phyloP scores from a whole-genome alignment of 2,329 filamentous ascomycete species.

The Penicillium sp. region DNA sequence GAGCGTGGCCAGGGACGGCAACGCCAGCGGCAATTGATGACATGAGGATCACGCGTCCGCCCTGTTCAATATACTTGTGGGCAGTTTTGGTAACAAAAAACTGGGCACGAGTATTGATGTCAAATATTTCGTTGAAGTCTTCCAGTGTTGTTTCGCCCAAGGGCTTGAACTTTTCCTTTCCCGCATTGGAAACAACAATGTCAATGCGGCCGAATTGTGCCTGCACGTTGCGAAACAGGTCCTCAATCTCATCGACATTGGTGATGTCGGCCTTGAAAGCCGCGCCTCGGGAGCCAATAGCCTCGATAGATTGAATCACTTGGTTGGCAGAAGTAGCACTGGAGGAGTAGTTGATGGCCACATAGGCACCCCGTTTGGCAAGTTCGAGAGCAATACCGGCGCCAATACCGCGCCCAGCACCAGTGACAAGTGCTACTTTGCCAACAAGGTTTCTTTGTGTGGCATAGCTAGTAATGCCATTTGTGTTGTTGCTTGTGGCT shows the following conservation, averaged over 20 bases:
- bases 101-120: conserved; percentile 60
- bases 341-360: conserved; percentile 51
- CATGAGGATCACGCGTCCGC: conserved; percentile 72
- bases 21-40: conserved; percentile 64
- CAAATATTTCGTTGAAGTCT: conserved; percentile 52
- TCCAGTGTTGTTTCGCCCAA: conserved; percentile 22
- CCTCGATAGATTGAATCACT: conserved; percentile 64
- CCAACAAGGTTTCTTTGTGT: conserved; percentile 8
- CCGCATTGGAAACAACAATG: conserved; percentile 65
- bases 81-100: conserved; percentile 64
- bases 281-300: conserved; percentile 58
- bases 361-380: conserved; percentile 35
- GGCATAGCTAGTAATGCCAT: not conserved
- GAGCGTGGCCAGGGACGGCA: conserved; percentile 65
- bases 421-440: conserved; percentile 36
- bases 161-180: conserved; percentile 35
- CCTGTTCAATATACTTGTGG: conserved; percentile 64
- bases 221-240: conserved; percentile 61
- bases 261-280: conserved; percentile 66
- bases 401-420: conserved; percentile 38
- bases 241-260: conserved; percentile 59
- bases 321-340: conserved; percentile 61
- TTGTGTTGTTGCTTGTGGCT: conserved; percentile 8
- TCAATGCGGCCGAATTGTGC: conserved; percentile 63
- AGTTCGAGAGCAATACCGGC: conserved; percentile 40